phyloP scores from a whole-genome alignment of 352 stramenopile species.

The Phytophthora rubi region DNA sequence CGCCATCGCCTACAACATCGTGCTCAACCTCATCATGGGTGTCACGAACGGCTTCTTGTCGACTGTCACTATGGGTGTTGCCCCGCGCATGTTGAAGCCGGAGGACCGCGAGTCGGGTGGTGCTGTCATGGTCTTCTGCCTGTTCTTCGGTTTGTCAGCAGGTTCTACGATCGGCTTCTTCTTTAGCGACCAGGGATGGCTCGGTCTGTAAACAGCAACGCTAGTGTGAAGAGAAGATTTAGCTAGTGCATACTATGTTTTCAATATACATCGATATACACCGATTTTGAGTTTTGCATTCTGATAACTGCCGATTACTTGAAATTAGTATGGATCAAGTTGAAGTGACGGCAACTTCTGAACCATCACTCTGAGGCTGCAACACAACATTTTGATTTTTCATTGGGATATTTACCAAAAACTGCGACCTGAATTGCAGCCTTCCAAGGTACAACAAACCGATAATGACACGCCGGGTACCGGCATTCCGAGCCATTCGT shows the following conservation, averaged over 20 bases:
- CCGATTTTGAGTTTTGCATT: neutral
- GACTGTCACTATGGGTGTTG: conserved; percentile 58
- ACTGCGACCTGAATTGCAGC: too few species aligned
- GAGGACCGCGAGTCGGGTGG: conserved; percentile 56
- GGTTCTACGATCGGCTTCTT: conserved; percentile 51
- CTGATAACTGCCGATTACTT: conserved; percentile 4
- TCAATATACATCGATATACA: neutral
- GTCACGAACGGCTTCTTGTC: conserved; percentile 52
- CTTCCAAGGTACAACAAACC: too few species aligned
- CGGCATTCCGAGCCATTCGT: neutral
- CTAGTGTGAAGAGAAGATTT: conserved; percentile 1
- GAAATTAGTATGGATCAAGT: neutral
- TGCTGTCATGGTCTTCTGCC: conserved; percentile 50
- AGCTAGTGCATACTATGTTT: conserved; percentile 1
- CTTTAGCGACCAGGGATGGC: conserved; percentile 42
- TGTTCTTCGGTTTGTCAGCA: conserved; percentile 53
- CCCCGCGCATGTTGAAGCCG: conserved; percentile 45
- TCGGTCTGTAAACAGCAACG: conserved; percentile 36
- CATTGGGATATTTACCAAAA: too few species aligned
- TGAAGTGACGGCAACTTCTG: neutral
- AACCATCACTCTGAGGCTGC: neutral
- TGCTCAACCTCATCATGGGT: conserved; percentile 49
- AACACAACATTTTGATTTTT: too few species aligned
- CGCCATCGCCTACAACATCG: conserved; percentile 38
- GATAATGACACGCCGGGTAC: neutral